Conservation (phyloP, 1,284 basidiomycete species). For the Cutaneotrichosporon spelunceum region DNA sequence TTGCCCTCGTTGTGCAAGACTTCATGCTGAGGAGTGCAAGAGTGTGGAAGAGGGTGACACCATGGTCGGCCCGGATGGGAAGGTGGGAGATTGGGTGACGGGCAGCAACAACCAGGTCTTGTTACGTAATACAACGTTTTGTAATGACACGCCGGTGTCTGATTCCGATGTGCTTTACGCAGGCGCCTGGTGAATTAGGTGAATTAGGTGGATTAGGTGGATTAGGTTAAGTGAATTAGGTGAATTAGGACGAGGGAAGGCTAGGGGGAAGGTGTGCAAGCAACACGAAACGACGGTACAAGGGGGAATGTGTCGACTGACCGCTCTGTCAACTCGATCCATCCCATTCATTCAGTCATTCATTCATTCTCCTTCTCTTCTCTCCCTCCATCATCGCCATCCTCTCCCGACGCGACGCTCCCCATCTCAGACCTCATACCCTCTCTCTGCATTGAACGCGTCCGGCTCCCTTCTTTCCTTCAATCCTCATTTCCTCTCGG, state of each 20-base stretch:
- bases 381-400: background rate
- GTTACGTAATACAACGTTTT: background rate
- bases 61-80: background rate
- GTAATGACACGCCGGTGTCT: too few relatives aligned
- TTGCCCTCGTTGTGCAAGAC: conserved; percentile 3
- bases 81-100: background rate
- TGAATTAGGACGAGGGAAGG: too few relatives aligned
- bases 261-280: too few relatives aligned
- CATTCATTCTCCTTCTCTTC: background rate
- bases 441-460: background rate
- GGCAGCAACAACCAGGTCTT: background rate
- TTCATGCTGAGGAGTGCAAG: conserved; percentile 3
- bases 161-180: too few relatives aligned
- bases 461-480: background rate
- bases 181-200: too few relatives aligned
- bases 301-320: too few relatives aligned
- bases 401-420: background rate
- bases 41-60: background rate
- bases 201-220: too few relatives aligned
- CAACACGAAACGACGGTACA: too few relatives aligned
- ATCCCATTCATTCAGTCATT: background rate
- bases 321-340: background rate
- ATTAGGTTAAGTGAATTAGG: too few relatives aligned
- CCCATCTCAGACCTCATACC: background rate
- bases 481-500: background rate